Percentiles rank a stretch among this genome's conserved stretches.
phyloP scores from a whole-genome alignment of 169 alveolate genomes.

The Eimeria brunetti region DNA sequence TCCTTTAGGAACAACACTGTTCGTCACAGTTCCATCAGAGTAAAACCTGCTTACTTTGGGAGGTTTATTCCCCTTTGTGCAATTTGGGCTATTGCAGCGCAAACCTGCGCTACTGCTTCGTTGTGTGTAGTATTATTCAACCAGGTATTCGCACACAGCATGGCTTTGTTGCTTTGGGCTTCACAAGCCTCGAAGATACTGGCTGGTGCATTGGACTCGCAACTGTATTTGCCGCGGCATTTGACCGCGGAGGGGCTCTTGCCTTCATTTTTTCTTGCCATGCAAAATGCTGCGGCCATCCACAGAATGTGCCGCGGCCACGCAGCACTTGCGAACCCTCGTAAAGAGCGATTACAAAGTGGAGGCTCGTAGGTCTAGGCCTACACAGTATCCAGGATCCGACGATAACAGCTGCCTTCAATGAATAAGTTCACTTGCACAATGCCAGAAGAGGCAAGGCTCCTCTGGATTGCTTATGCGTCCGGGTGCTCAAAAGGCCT shows the following conservation, averaged over 20 bases:
- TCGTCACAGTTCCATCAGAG: conserved; percentile 23
- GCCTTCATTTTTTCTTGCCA: not conserved
- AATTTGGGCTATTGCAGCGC: conserved; percentile 19
- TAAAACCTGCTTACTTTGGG: not conserved
- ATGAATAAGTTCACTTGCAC: not conserved
- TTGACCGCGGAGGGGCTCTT: conserved; percentile 3
- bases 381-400: not conserved
- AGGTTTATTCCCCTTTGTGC: not conserved
- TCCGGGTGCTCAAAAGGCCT: not conserved
- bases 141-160: conserved; percentile 63
- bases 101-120: conserved; percentile 15
- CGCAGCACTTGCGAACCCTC: not conserved
- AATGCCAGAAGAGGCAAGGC: not conserved
- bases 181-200: not conserved
- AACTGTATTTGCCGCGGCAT: conserved; percentile 14
- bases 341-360: not conserved
- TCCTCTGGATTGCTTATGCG: not conserved
- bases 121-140: conserved; percentile 29
- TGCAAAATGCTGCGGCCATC: not conserved
- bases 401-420: not conserved
- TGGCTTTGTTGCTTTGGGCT: conserved; percentile 32
- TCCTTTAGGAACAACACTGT: conserved; percentile 16
- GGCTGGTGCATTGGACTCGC: conserved; percentile 48
- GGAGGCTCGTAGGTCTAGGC: not conserved
- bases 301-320: not conserved